phyloP scores from a whole-genome alignment of 768 basidiomycete genomes.

The Boletus rubropictus region DNA sequence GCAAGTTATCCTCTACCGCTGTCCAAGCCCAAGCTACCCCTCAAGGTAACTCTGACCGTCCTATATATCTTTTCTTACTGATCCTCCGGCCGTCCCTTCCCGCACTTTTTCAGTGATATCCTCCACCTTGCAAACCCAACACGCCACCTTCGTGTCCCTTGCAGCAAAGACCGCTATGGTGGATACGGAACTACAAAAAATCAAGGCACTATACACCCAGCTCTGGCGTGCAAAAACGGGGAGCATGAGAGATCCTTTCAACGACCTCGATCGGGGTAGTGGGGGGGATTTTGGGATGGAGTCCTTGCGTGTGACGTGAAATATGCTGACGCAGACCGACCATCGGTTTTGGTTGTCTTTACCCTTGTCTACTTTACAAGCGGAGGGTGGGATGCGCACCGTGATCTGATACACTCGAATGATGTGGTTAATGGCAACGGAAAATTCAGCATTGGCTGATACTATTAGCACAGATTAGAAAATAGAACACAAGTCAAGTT shows the following conservation, averaged over 20 bases:
- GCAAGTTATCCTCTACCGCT: constrained; percentile 66
- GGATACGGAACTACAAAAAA: constrained; percentile 69
- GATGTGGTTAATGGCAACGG: too few species aligned
- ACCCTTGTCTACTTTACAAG: neutral
- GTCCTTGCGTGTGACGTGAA: constrained; percentile 20
- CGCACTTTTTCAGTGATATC: constrained; percentile 52
- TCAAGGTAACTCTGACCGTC: constrained; percentile 46
- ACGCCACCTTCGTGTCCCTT: constrained; percentile 68
- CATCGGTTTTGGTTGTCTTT: too few species aligned
- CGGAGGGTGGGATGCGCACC: too few species aligned
- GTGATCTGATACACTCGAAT: neutral
- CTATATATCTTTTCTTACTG: neutral
- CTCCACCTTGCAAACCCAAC: constrained; percentile 74
- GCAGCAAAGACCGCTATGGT: constrained; percentile 71
- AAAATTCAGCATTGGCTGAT: neutral
- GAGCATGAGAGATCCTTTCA: constrained; percentile 79
- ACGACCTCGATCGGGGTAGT: constrained; percentile 38
- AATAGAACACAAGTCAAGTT: neutral
- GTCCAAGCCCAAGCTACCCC: constrained; percentile 63
- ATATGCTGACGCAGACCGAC: neutral
- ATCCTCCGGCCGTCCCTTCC: neutral
- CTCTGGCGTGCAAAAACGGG: constrained; percentile 77
- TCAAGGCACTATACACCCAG: constrained; percentile 70
- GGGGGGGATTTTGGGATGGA: constrained; percentile 43
- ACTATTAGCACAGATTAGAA: neutral